Conservation (phyloP, 441 rosid genomes). For the Populus hybrid region DNA sequence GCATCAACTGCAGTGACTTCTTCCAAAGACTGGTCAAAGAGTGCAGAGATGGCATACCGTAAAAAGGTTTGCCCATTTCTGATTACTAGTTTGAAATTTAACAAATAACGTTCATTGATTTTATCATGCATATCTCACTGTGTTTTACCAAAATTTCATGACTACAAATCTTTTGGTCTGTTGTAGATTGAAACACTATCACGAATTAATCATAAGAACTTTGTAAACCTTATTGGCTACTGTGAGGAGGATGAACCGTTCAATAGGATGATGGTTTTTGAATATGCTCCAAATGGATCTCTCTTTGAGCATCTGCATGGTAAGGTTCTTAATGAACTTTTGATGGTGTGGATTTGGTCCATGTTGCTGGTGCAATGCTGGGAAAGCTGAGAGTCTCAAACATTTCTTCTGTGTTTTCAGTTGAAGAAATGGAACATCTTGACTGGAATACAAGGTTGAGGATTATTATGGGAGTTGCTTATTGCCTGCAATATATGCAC, state of each 20-base stretch:
- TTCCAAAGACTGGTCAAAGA: slow-evolving; percentile 58
- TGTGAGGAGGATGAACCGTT: slow-evolving; percentile 87
- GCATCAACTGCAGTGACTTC: slow-evolving; percentile 45
- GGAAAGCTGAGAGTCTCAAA: slow-evolving; percentile 12
- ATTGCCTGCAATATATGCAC: slow-evolving; percentile 76
- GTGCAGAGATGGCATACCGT: slow-evolving; percentile 52
- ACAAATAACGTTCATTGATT: not conserved
- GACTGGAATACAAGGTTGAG: slow-evolving; percentile 80
- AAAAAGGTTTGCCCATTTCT: slow-evolving; percentile 47
- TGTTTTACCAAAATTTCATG: not conserved
- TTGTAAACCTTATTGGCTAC: slow-evolving; percentile 82
- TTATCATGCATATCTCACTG: not conserved
- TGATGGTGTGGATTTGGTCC: not conserved
- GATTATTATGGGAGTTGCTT: slow-evolving; percentile 76
- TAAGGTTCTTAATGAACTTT: slow-evolving; percentile 24
- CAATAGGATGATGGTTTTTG: slow-evolving; percentile 89
- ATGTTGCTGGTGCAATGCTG: slow-evolving; percentile 11
- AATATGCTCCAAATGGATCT: slow-evolving; percentile 21
- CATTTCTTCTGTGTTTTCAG: slow-evolving; percentile 36
- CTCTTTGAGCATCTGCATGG: slow-evolving; percentile 87
- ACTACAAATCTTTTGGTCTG: not conserved
- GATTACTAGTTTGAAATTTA: not conserved
- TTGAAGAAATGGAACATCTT: slow-evolving; percentile 72
- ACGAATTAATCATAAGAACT: slow-evolving; percentile 81
- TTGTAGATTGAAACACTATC: slow-evolving; percentile 68